Percentiles rank a stretch among this genome's conserved stretches.
Conservation (phyloP, 192 early-diverging fungal genomes). For the Funneliformis mosseae region DNA sequence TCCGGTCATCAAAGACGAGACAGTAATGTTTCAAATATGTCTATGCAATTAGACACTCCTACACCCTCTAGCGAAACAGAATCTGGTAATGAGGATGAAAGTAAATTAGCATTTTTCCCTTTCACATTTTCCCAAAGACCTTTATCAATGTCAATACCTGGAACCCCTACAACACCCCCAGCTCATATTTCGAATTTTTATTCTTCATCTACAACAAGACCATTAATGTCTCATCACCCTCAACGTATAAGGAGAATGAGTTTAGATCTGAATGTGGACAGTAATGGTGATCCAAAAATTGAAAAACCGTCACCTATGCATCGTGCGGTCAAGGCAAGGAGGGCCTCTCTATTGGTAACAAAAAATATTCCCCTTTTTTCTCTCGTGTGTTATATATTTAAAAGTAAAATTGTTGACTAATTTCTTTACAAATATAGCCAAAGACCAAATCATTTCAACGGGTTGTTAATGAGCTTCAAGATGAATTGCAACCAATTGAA, state of each 20-base stretch:
- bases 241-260: slow-evolving; percentile 31
- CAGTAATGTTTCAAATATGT: slow-evolving; percentile 33
- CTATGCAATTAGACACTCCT: slow-evolving; percentile 35
- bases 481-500: slow-evolving; percentile 29
- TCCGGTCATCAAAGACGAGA: slow-evolving; percentile 31
- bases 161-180: slow-evolving; percentile 30
- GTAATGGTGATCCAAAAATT: neutral
- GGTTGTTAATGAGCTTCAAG: slow-evolving; percentile 30
- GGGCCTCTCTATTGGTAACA: slow-evolving; percentile 30
- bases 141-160: slow-evolving; percentile 20
- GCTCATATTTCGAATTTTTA: slow-evolving; percentile 16
- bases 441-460: slow-evolving; percentile 33
- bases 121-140: slow-evolving; percentile 27
- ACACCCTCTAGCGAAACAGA: slow-evolving; percentile 23
- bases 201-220: slow-evolving; percentile 13
- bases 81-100: slow-evolving; percentile 27
- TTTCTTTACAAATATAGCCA: slow-evolving; percentile 12
- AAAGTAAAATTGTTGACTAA: neutral
- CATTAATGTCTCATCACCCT: slow-evolving; percentile 10
- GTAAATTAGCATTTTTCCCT: slow-evolving; percentile 16
- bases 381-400: neutral
- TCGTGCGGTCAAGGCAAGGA: slow-evolving; percentile 28
- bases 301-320: slow-evolving; percentile 29
- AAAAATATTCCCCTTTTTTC: neutral
- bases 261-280: slow-evolving; percentile 28